Conservation (phyloP, 768 basidiomycete genomes). For the Termitomyces sp. region DNA sequence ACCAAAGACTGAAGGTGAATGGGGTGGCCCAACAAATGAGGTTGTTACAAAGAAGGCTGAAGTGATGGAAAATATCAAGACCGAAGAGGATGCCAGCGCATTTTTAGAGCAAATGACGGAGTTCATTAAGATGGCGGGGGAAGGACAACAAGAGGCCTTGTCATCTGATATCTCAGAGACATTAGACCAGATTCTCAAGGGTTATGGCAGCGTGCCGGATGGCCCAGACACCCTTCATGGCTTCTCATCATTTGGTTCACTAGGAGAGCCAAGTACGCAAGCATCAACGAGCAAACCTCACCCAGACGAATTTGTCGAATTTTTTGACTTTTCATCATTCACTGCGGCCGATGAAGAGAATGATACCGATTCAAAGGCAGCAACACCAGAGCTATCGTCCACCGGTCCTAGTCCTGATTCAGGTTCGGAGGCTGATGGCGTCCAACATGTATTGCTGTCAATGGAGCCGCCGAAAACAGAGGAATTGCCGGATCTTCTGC, state of each 20-base stretch:
- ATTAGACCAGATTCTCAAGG: slow-evolving; percentile 60
- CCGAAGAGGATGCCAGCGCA: slow-evolving; percentile 57
- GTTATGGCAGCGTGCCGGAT: slow-evolving; percentile 35
- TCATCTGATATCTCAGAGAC: slow-evolving; percentile 53
- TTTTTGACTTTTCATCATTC: slow-evolving; percentile 67
- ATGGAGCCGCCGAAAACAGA: slow-evolving; percentile 48
- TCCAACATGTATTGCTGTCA: slow-evolving; percentile 36
- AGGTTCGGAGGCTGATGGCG: slow-evolving; percentile 53
- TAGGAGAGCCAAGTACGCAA: slow-evolving; percentile 26
- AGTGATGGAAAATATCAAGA: slow-evolving; percentile 47
- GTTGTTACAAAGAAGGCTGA: slow-evolving; percentile 38
- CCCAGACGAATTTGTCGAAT: slow-evolving; percentile 51
- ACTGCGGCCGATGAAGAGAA: slow-evolving; percentile 51
- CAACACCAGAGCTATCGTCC: slow-evolving; percentile 74
- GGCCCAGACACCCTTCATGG: slow-evolving; percentile 31
- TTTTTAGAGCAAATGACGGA: slow-evolving; percentile 65
- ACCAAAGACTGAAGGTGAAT: slow-evolving; percentile 69
- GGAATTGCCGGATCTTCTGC: slow-evolving; percentile 48
- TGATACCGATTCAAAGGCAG: slow-evolving; percentile 55
- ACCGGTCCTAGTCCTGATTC: slow-evolving; percentile 78
- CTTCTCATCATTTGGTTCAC: slow-evolving; percentile 26
- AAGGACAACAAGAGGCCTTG: slow-evolving; percentile 38
- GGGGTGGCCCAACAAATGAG: slow-evolving; percentile 57
- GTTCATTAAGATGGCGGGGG: slow-evolving; percentile 50
- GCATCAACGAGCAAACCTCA: slow-evolving; percentile 22